Evolutionary conservation across 345 rosid species (phyloP).

Genomic region (Mangifera indica): DNA sequence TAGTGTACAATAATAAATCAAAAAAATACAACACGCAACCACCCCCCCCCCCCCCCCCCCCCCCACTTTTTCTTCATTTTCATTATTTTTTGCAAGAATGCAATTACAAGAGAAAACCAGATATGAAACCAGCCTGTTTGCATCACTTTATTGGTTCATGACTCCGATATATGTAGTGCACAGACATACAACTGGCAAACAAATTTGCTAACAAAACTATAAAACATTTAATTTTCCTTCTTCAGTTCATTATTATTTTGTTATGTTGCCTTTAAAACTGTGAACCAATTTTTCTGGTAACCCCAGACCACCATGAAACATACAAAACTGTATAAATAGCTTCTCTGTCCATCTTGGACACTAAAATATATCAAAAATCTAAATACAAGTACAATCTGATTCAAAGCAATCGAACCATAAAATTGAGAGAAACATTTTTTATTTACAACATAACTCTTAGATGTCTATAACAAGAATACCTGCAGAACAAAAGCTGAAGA

Average conservation of each 20-base stretch:
- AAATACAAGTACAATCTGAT: neutral
- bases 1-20: neutral
- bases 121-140: neutral
- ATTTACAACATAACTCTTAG: neutral
- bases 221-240: neutral
- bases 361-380: neutral
- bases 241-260: neutral
- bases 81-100: neutral
- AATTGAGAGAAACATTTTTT: neutral
- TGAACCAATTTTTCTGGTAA: neutral
- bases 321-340: neutral
- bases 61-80: no score
- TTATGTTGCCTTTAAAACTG: neutral
- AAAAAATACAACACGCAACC: no score
- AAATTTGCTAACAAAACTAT: neutral
- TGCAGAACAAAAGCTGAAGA: slow-evolving; percentile 97
- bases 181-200: neutral
- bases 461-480: slow-evolving; percentile 45
- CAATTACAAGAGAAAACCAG: neutral
- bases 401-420: neutral
- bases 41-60: no score
- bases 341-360: neutral
- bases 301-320: neutral
- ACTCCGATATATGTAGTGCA: neutral
- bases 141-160: neutral